Percentiles rank a stretch among this genome's conserved stretches.
phyloP scores from a whole-genome alignment of 345 rosid species.

The Cochlearia excelsa region DNA sequence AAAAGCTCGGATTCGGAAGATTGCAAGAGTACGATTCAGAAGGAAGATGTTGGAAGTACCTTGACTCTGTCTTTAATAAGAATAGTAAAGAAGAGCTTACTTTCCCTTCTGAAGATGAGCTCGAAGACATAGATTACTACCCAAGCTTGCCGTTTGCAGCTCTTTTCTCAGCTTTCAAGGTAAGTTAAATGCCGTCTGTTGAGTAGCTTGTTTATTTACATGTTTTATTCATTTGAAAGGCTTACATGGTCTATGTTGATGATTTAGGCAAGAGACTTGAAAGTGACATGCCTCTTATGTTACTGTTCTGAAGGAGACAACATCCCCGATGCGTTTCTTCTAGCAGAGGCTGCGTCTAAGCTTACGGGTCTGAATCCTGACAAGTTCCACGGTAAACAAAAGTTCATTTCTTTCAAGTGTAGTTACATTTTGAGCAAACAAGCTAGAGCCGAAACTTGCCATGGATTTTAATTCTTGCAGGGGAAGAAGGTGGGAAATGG shows the following conservation, averaged over 20 bases:
- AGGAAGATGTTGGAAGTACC: constrained; percentile 82
- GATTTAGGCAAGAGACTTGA: constrained; percentile 75
- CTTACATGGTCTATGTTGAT: constrained; percentile 14
- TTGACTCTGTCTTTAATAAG: constrained; percentile 61
- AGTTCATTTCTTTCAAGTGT: constrained; percentile 21
- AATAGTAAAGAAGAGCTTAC: constrained; percentile 33
- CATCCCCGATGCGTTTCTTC: constrained; percentile 64
- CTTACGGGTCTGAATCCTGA: constrained; percentile 45
- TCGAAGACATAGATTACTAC: constrained; percentile 78
- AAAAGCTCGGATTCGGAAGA: constrained; percentile 72
- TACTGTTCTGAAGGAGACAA: constrained; percentile 98
- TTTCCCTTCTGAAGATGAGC: constrained; percentile 71
- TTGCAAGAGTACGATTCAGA: constrained; percentile 64
- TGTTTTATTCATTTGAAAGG: not conserved
- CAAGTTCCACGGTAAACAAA: constrained; percentile 43
- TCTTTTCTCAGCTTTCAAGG: constrained; percentile 87
- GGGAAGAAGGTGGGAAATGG: constrained; percentile 55
- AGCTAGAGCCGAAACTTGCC: not conserved
- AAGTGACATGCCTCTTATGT: constrained; percentile 76
- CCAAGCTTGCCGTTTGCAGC: constrained; percentile 97
- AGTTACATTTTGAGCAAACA: not conserved
- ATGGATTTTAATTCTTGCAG: constrained; percentile 40
- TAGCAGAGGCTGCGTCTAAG: constrained; percentile 71
- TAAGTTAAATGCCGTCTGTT: constrained; percentile 10
- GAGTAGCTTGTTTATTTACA: not conserved